Conservation (phyloP, 1,139 yeast genomes). For the Candida sp. region DNA sequence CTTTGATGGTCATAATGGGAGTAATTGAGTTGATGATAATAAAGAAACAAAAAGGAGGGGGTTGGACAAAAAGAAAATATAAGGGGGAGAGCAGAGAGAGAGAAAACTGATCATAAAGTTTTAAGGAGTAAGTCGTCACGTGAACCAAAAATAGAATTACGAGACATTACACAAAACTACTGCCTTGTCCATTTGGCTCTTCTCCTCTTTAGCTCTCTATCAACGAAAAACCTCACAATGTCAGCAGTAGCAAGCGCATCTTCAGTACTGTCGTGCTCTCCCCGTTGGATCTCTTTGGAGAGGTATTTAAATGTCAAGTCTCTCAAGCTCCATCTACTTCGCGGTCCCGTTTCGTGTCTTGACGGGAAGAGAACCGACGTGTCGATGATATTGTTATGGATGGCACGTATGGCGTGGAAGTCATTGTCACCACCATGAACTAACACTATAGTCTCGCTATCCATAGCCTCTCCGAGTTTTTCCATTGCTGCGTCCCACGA, state of each 20-base stretch:
- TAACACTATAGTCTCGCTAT: constrained; percentile 69
- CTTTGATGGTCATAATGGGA: constrained; percentile 20
- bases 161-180: neutral
- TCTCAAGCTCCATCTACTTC: constrained; percentile 67
- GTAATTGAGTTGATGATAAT: neutral
- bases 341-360: constrained; percentile 59
- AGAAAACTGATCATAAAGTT: neutral
- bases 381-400: constrained; percentile 78
- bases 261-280: constrained; percentile 90
- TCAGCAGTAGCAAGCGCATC: constrained; percentile 91
- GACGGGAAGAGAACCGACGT: constrained; percentile 79
- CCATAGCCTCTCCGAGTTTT: constrained; percentile 55
- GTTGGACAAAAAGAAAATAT: too few species aligned
- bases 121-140: neutral
- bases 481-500: constrained; percentile 62
- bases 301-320: constrained; percentile 73
- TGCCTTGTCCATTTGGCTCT: neutral
- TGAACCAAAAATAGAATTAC: neutral
- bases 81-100: neutral
- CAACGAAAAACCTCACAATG: constrained; percentile 60
- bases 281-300: constrained; percentile 77
- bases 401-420: constrained; percentile 75
- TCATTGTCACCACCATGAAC: constrained; percentile 98
- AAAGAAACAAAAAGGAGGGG: neutral
- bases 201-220: constrained; percentile 9